Base-by-base conservation (phyloP, 2,329 filamentous ascomycete genomes). In the Ilyonectria robusta region DNA sequence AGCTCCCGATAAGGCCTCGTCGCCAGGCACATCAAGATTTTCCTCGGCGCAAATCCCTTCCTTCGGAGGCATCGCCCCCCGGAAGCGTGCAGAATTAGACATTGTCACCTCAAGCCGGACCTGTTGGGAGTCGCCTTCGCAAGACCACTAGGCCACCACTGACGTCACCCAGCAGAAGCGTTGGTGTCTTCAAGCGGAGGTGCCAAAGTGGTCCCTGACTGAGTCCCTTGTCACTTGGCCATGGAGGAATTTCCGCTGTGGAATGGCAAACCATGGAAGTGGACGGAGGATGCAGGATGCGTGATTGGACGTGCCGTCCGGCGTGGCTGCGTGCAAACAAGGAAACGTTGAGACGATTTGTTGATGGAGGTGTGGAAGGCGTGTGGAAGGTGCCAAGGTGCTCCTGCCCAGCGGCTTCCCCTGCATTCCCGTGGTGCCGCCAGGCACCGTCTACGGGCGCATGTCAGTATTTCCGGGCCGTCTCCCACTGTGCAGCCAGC, bases 81-180 rank as follows among this genome's bases (percentile, higher is more conserved):
- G 51, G 51, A 48, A 19, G 26, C 57, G 31, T 68, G 64, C 65
- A 65, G 67, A 66, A 62, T 56, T 63, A 61, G 54, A 66, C 57
- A 67, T 23, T 47, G 44, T 46, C 50, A 57, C 40, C 63, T 65
- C 58, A 53, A 37, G 21, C 64, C 56, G 55, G 42, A 31, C 37
- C 33, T 48, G 64, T 55, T 56, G 33, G 59, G 60, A 63, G 44
- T 61, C 48, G 35, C 60, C 67, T 50, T 63, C 44, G 53, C 54
- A 31, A 59, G 54, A 53, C 56, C 50, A 58, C 46, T 19, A 53
- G 58, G 37, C 37, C 58, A 44, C 57, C 55, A 19, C 66, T 75
- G 73, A 75, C 73, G 73, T 75, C 73, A 75, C 59, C 40, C 19
- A 62, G 62, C 66, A 62, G 62, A 67, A 55, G 58, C 47, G 42